Base-by-base conservation (phyloP, 306 rosid genomes). In the Geum urbanum region DNA sequence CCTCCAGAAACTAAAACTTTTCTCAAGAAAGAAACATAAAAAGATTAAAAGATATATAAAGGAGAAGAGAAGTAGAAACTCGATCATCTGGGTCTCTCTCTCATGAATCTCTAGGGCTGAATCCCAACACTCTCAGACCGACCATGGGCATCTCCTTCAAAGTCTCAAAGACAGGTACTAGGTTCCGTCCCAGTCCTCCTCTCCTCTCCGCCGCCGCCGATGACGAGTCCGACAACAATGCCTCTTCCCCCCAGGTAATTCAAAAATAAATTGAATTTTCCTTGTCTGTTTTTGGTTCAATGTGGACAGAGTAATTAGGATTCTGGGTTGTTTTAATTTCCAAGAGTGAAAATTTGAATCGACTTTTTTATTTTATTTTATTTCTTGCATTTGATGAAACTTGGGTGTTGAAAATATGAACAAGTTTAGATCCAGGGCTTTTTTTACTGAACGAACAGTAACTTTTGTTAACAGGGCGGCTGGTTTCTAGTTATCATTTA, bases 101-200 rank as follows among this genome's bases (percentile, higher is more conserved):
- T 43, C 53, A 41, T 14, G 55, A 48, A 50, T n/a, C n/a, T n/a
- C n/a, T n/a, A n/a, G n/a, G n/a, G n/a, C n/a, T n/a, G n/a, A n/a
- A n/a, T n/a, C n/a, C n/a, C n/a, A n/a, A n/a, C n/a, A n/a, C n/a
- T n/a, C n/a, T n/a, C n/a, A n/a, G n/a, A n/a, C n/a, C n/a, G 53
- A 37, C 18, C 19, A 82, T 85, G 89, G 89, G 87, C 9, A 75
- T 85, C 55, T 85, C 89, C 44, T 85, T 85, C 69, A 85, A 85
- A 77, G 81, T 85, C 40, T 82, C 89, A 22, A 79, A 67, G 62
- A 85, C 72, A 24, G 89, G 89, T 59, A 66, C 58, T 4, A 72
- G 89, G 72, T 85, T 74, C 71, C 85, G 82, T 27, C 77, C 83
- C 59, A 80, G 78, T 53, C 73, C 80, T 57, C 73, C 63, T 66